Percentiles rank a stretch among this genome's conserved stretches.
These are phyloP conservation scores for Halteria grandinella DNA, from an alignment of 73 alveolate genomes.

Conservation along the genomic window DNA sequence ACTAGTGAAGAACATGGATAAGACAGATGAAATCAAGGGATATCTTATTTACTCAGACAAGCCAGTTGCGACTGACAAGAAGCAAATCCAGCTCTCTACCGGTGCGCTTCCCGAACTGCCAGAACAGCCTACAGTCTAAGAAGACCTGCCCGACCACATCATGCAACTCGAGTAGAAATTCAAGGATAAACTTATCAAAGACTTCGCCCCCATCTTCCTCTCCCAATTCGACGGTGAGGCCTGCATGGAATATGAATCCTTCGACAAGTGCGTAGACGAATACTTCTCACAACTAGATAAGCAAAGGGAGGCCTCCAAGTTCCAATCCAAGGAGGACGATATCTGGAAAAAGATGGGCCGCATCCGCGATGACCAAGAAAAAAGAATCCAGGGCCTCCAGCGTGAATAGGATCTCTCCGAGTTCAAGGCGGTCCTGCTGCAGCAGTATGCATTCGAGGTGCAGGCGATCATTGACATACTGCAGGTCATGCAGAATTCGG, in stretches of 20 bases:
- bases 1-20: constrained; percentile 57
- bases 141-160: constrained; percentile 50
- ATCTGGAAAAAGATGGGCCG: constrained; percentile 80
- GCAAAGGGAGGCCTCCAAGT: constrained; percentile 66
- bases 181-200: constrained; percentile 52
- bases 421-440: constrained; percentile 79
- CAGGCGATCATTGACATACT: constrained; percentile 81
- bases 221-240: constrained; percentile 52
- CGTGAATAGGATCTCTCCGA: constrained; percentile 77
- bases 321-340: background rate
- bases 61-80: background rate
- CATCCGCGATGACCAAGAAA: constrained; percentile 81
- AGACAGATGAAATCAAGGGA: constrained; percentile 53
- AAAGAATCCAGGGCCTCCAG: constrained; percentile 77
- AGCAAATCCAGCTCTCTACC: background rate
- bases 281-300: constrained; percentile 75
- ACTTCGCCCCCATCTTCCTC: constrained; percentile 73
- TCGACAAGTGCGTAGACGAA: constrained; percentile 76
- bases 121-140: constrained; percentile 33
- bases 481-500: constrained; percentile 65
- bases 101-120: background rate
- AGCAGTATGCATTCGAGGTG: constrained; percentile 71
- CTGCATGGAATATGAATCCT: constrained; percentile 67
- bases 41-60: constrained; percentile 36
- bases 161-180: constrained; percentile 49